phyloP scores from a whole-genome alignment of 2,329 filamentous ascomycete species.

The Geoglossum cookeanum region DNA sequence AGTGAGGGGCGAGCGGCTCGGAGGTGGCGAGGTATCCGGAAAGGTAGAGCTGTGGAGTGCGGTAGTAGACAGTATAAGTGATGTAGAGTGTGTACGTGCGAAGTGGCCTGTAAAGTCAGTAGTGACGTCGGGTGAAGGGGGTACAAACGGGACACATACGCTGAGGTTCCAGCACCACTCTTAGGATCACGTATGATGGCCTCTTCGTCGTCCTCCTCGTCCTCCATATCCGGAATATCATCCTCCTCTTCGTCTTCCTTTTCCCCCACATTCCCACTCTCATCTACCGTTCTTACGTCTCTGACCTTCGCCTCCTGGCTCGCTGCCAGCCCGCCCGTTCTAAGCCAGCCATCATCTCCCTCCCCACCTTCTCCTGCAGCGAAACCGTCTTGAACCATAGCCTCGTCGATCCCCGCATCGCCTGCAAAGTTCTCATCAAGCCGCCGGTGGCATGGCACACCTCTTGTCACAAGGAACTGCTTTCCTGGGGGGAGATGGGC shows the following conservation, averaged over 20 bases:
- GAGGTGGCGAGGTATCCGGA: slow-evolving; percentile 70
- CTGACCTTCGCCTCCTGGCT: slow-evolving; percentile 56
- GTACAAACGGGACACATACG: slow-evolving; percentile 5
- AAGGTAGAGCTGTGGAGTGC: slow-evolving; percentile 84
- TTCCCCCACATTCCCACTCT: slow-evolving; percentile 70
- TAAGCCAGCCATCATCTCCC: slow-evolving; percentile 77
- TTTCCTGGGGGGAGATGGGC: slow-evolving; percentile 70
- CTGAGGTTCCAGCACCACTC: slow-evolving; percentile 28
- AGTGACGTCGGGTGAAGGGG: neutral
- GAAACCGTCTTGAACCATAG: slow-evolving; percentile 64
- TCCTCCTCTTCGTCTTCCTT: slow-evolving; percentile 49
- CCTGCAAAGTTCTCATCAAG: slow-evolving; percentile 88
- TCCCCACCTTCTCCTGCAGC: slow-evolving; percentile 30
- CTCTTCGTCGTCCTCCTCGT: slow-evolving; percentile 83
- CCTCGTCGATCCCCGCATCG: slow-evolving; percentile 69
- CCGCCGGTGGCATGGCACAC: slow-evolving; percentile 80
- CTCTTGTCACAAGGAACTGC: slow-evolving; percentile 87
- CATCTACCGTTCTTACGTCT: slow-evolving; percentile 77
- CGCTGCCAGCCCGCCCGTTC: slow-evolving; percentile 61
- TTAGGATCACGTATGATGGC: slow-evolving; percentile 73
- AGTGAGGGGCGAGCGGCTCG: slow-evolving; percentile 59
- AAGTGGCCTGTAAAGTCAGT: slow-evolving; percentile 38
- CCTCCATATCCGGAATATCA: slow-evolving; percentile 96
- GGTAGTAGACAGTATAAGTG: slow-evolving; percentile 92
- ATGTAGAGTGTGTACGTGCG: slow-evolving; percentile 98